These are phyloP conservation scores for Xylaria sp. DNA, from an alignment of 2,329 filamentous ascomycete genomes.

Conservation along the genomic window DNA sequence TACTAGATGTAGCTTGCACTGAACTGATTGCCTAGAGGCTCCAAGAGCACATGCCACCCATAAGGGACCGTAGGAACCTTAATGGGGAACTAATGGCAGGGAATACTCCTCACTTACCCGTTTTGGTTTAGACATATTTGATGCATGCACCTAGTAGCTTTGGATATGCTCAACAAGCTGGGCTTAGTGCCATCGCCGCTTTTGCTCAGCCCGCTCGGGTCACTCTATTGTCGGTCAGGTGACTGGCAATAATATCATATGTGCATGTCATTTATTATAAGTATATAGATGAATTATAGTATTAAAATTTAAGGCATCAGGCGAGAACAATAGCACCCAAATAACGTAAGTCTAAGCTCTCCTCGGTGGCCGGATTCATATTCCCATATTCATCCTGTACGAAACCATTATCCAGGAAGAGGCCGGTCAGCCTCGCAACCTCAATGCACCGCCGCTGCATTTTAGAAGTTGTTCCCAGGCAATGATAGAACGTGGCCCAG, in stretches of 20 bases:
- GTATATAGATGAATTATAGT: too few species aligned
- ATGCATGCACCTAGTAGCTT: too few species aligned
- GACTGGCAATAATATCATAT: too few species aligned
- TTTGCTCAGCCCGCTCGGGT: too few species aligned
- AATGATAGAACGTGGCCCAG: constrained; percentile 7
- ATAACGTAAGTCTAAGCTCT: constrained; percentile 13
- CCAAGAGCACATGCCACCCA: constrained; percentile 8
- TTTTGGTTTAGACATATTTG: too few species aligned
- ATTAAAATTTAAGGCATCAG: constrained; percentile 11
- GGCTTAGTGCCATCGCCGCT: too few species aligned
- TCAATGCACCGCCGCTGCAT: constrained; percentile 7
- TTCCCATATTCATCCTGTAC: constrained; percentile 7
- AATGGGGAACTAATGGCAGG: neutral
- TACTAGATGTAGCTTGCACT: constrained; percentile 23
- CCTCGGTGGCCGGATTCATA: constrained; percentile 1
- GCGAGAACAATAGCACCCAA: constrained; percentile 12
- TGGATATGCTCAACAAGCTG: too few species aligned
- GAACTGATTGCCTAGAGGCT: neutral
- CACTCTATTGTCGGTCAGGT: too few species aligned
- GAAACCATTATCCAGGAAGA: constrained; percentile 16
- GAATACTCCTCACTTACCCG: neutral
- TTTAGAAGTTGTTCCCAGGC: constrained; percentile 1
- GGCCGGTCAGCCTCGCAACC: constrained; percentile 13
- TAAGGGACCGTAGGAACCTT: neutral
- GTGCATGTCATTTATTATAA: too few species aligned